These are phyloP conservation scores for Hymenoscyphus infarciens DNA, from an alignment of 2,329 filamentous ascomycete genomes.

Conservation along the genomic window DNA sequence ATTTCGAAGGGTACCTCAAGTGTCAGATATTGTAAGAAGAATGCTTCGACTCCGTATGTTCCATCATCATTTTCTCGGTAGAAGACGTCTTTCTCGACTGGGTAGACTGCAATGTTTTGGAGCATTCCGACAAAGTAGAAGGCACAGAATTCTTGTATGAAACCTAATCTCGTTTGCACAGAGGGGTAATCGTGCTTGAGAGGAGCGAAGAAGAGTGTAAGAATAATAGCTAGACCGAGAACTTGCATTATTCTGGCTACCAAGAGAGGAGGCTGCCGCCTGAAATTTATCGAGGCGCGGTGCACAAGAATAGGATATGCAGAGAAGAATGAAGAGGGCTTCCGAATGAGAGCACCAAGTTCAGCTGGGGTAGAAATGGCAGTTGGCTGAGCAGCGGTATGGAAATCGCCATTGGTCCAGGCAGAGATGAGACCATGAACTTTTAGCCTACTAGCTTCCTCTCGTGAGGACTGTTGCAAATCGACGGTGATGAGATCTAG, in stretches of 20 bases:
- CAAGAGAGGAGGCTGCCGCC: slow-evolving; percentile 61
- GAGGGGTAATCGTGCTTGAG: slow-evolving; percentile 65
- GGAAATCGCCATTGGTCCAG: slow-evolving; percentile 44
- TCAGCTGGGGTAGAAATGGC: slow-evolving; percentile 61
- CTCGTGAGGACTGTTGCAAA: slow-evolving; percentile 60
- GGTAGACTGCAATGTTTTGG: slow-evolving; percentile 74
- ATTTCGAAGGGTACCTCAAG: slow-evolving; percentile 72
- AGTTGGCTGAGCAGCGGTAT: slow-evolving; percentile 21
- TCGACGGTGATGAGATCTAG: slow-evolving; percentile 75
- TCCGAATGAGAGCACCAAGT: slow-evolving; percentile 63
- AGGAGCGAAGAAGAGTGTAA: slow-evolving; percentile 66
- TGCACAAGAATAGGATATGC: slow-evolving; percentile 66
- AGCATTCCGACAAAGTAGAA: slow-evolving; percentile 76
- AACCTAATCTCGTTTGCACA: slow-evolving; percentile 70
- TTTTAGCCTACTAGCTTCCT: slow-evolving; percentile 58
- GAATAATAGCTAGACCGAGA: slow-evolving; percentile 57
- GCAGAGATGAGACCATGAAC: slow-evolving; percentile 58
- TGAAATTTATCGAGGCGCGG: slow-evolving; percentile 66
- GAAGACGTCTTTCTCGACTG: slow-evolving; percentile 69
- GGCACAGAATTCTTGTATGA: slow-evolving; percentile 67
- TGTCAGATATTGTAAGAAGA: slow-evolving; percentile 66
- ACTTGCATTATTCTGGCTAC: slow-evolving; percentile 66
- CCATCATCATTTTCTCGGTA: slow-evolving; percentile 73
- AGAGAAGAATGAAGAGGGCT: slow-evolving; percentile 56
- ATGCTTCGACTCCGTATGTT: slow-evolving; percentile 67